Evolutionary conservation across 495 filamentous ascomycete genomes (phyloP).

Genomic region (Xylaria telfairii): DNA sequence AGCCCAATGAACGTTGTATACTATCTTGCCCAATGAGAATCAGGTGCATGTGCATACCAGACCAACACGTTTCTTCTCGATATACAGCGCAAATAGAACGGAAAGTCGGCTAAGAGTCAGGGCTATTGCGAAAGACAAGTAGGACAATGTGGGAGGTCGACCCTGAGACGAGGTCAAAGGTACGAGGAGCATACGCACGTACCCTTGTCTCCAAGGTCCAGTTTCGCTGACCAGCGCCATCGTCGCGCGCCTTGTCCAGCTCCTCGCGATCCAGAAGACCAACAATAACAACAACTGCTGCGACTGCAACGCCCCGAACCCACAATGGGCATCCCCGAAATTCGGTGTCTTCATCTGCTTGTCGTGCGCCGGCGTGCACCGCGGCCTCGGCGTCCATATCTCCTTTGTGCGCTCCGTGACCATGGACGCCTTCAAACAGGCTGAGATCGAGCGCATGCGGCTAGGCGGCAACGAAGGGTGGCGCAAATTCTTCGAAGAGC

Average conservation of each 20-base stretch:
- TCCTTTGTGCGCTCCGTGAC: slow-evolving; percentile 95
- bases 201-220: slow-evolving; percentile 14
- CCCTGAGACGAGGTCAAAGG: slow-evolving; percentile 92
- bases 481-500: slow-evolving; percentile 79
- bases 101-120: not conserved
- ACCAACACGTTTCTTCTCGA: slow-evolving; percentile 3
- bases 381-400: slow-evolving; percentile 94
- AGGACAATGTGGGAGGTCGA: slow-evolving; percentile 93
- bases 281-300: slow-evolving; percentile 86
- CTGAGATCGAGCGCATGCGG: slow-evolving; percentile 86
- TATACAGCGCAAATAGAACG: slow-evolving; percentile 3
- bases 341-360: slow-evolving; percentile 95
- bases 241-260: slow-evolving; percentile 53
- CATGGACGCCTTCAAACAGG: slow-evolving; percentile 96
- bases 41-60: slow-evolving; percentile 4
- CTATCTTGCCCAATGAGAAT: not conserved
- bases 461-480: slow-evolving; percentile 86
- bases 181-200: slow-evolving; percentile 43
- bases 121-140: not conserved
- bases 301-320: slow-evolving; percentile 91
- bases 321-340: slow-evolving; percentile 86
- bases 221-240: slow-evolving; percentile 22
- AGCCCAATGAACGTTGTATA: not conserved
- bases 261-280: slow-evolving; percentile 85
- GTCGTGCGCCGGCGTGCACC: slow-evolving; percentile 92